phyloP scores from a whole-genome alignment of 1,139 yeast genomes.

The Hanseniaspora uvarum region DNA sequence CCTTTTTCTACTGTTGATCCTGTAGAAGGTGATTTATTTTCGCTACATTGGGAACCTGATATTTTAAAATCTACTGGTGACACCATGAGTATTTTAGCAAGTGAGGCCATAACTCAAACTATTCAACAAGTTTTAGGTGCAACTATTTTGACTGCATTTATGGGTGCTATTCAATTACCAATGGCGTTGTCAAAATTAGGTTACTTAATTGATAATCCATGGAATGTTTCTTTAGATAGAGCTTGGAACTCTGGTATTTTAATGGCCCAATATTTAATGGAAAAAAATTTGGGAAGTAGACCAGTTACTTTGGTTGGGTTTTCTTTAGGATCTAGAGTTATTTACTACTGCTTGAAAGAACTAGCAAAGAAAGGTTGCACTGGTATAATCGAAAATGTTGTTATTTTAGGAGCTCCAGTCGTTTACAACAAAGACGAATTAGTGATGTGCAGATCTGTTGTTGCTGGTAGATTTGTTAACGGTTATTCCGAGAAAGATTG shows the following conservation, averaged over 20 bases:
- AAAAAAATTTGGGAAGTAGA: constrained; percentile 81
- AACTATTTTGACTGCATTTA: constrained; percentile 78
- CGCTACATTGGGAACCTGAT: constrained; percentile 95
- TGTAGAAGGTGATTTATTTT: constrained; percentile 89
- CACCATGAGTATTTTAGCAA: constrained; percentile 83
- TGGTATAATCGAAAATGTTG: constrained; percentile 84
- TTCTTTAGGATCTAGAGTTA: constrained; percentile 85
- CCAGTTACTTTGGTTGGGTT: constrained; percentile 91
- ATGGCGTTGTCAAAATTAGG: constrained; percentile 83
- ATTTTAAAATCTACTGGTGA: constrained; percentile 95
- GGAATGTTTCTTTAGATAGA: constrained; percentile 93
- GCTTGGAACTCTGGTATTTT: constrained; percentile 96
- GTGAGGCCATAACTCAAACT: constrained; percentile 85
- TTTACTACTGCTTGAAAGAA: constrained; percentile 80
- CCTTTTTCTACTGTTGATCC: constrained; percentile 97
- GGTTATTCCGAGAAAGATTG: constrained; percentile 91
- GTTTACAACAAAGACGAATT: constrained; percentile 71
- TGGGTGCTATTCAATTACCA: constrained; percentile 93
- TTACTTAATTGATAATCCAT: constrained; percentile 87
- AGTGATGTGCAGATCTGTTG: constrained; percentile 71
- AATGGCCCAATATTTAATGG: constrained; percentile 78
- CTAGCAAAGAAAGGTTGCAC: constrained; percentile 76
- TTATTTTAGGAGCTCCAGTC: constrained; percentile 79
- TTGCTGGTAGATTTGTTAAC: constrained; percentile 80
- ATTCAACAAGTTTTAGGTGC: constrained; percentile 92